Conservation (phyloP, 208 protist species). For the Acanthamoeba healyi region DNA sequence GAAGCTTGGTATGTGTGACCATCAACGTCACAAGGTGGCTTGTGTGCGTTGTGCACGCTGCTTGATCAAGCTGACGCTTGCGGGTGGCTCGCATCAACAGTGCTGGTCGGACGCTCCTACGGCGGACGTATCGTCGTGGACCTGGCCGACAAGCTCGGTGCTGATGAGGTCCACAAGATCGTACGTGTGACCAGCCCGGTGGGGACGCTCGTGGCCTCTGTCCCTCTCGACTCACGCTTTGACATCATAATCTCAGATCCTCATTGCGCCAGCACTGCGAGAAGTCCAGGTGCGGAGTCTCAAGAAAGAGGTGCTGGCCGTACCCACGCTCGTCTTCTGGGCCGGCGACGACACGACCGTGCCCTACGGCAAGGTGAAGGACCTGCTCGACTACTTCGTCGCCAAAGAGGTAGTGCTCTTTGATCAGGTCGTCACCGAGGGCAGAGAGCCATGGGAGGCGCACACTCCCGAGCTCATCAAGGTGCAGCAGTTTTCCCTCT, state of each 20-base stretch:
- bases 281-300: background rate
- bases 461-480: constrained; percentile 54
- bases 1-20: constrained; percentile 14
- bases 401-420: constrained; percentile 35
- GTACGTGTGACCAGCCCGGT: too few relatives aligned
- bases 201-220: background rate
- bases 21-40: too few relatives aligned
- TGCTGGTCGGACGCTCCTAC: constrained; percentile 53
- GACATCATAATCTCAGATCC: too few relatives aligned
- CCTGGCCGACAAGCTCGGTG: background rate
- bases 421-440: constrained; percentile 22
- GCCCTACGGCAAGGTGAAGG: constrained; percentile 12
- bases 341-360: constrained; percentile 8
- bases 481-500: background rate
- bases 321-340: constrained; percentile 53
- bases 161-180: background rate
- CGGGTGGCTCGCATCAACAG: background rate
- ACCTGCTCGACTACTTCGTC: background rate
- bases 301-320: background rate
- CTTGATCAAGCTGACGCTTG: too few relatives aligned
- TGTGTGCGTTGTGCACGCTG: too few relatives aligned
- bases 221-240: background rate
- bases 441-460: background rate
- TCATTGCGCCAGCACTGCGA: constrained; percentile 20
- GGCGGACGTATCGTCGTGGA: constrained; percentile 16